Conservation (phyloP, 768 basidiomycete species). For the Porpolomopsis calyptriformis region DNA sequence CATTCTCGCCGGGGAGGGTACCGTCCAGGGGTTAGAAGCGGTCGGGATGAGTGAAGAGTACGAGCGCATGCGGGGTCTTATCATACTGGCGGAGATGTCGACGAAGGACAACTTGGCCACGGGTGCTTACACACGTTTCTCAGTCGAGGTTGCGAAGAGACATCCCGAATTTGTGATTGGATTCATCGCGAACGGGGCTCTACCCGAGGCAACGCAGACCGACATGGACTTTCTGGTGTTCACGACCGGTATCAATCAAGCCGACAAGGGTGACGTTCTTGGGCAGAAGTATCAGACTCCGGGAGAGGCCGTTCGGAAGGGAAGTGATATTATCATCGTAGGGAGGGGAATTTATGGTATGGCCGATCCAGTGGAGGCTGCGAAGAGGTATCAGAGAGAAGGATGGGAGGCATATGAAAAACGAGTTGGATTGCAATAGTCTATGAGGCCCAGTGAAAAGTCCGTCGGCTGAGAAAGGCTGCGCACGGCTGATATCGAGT, state of each 20-base stretch:
- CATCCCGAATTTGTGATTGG: slow-evolving; percentile 87
- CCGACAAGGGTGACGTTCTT: slow-evolving; percentile 68
- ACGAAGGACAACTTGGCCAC: slow-evolving; percentile 77
- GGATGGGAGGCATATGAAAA: slow-evolving; percentile 89
- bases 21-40: slow-evolving; percentile 80
- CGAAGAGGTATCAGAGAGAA: slow-evolving; percentile 72
- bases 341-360: slow-evolving; percentile 86
- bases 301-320: slow-evolving; percentile 66
- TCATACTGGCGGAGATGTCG: slow-evolving; percentile 95
- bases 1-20: slow-evolving; percentile 89
- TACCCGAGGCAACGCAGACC: slow-evolving; percentile 19
- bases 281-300: slow-evolving; percentile 96
- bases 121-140: slow-evolving; percentile 72
- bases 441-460: too few species aligned
- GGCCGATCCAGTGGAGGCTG: slow-evolving; percentile 38
- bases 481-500: too few species aligned
- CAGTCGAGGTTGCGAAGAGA: slow-evolving; percentile 79
- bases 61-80: slow-evolving; percentile 74
- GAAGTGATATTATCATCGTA: slow-evolving; percentile 95
- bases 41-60: slow-evolving; percentile 43
- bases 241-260: slow-evolving; percentile 88
- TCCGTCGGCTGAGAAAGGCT: too few species aligned
- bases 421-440: slow-evolving; percentile 28
- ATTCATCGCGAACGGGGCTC: slow-evolving; percentile 77
- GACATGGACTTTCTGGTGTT: slow-evolving; percentile 82